phyloP scores from a whole-genome alignment of 805 yeast genomes.

The Candida alai region DNA sequence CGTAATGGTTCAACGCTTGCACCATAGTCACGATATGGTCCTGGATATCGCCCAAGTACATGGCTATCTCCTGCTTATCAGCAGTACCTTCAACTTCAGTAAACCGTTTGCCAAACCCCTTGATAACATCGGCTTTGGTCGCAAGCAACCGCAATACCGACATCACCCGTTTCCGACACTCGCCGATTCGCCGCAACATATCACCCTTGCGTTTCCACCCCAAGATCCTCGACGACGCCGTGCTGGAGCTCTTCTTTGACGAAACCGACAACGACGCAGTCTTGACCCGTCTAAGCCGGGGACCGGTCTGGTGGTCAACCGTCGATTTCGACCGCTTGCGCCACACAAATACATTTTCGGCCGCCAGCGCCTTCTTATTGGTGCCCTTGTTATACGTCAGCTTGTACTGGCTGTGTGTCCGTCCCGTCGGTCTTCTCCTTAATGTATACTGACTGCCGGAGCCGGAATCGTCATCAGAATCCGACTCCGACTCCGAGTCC shows the following conservation, averaged over 20 bases:
- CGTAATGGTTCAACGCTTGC: slow-evolving; percentile 90
- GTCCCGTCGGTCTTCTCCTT: slow-evolving; percentile 2
- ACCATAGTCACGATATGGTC: slow-evolving; percentile 98
- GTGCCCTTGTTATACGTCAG: too few relatives aligned
- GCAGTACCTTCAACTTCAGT: slow-evolving; percentile 62
- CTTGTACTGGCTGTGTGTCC: slow-evolving; percentile 5
- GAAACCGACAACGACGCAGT: slow-evolving; percentile 4
- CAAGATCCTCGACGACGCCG: slow-evolving; percentile 45
- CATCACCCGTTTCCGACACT: slow-evolving; percentile 93
- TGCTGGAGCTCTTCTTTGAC: slow-evolving; percentile 21
- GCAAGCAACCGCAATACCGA: slow-evolving; percentile 78
- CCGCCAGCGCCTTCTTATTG: slow-evolving; percentile 4
- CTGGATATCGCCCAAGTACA: slow-evolving; percentile 95
- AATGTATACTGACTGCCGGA: slow-evolving; percentile 12
- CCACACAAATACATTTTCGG: slow-evolving; percentile 26
- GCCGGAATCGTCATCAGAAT: slow-evolving; percentile 23
- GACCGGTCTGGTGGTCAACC: slow-evolving; percentile 23
- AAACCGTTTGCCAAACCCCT: slow-evolving; percentile 89
- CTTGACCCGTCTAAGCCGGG: slow-evolving; percentile 11
- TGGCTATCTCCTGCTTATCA: slow-evolving; percentile 69
- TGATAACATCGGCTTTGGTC: slow-evolving; percentile 95
- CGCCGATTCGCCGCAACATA: slow-evolving; percentile 92
- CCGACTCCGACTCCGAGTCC: slow-evolving; percentile 41
- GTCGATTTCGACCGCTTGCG: slow-evolving; percentile 36
- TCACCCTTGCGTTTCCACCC: slow-evolving; percentile 91